phyloP scores from a whole-genome alignment of 768 basidiomycete genomes.

The Sporobolomyces pararoseus region DNA sequence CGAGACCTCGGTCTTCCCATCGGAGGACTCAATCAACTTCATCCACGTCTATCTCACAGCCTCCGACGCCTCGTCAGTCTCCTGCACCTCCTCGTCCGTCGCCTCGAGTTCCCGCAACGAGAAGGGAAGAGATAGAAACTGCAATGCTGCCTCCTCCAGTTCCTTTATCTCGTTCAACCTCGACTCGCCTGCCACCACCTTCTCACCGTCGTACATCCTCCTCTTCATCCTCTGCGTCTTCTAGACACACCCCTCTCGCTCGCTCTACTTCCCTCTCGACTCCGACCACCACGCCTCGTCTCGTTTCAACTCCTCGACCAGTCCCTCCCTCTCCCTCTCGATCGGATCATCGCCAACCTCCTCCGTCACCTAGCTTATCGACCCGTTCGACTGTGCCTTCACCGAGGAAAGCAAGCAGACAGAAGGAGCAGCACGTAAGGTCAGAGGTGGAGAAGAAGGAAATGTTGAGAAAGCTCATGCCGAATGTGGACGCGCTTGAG shows the following conservation, averaged over 20 bases:
- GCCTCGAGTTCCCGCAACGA: not conserved
- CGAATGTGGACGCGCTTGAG: conserved; percentile 41
- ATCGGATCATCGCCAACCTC: not conserved
- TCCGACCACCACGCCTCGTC: not conserved
- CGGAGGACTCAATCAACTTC: conserved; percentile 16
- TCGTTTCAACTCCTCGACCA: not conserved
- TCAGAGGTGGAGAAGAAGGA: conserved; percentile 34
- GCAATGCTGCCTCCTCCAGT: conserved; percentile 7
- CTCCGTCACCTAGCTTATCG: not conserved
- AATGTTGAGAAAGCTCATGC: conserved; percentile 31
- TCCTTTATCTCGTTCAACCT: conserved; percentile 1
- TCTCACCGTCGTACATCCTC: conserved; percentile 5
- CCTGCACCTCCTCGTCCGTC: not conserved
- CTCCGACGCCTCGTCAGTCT: not conserved
- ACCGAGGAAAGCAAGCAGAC: not conserved
- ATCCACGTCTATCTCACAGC: not conserved
- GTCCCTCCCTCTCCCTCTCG: not conserved
- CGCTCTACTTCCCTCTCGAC: not conserved
- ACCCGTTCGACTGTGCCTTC: not conserved
- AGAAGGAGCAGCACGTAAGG: not conserved
- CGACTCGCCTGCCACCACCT: not conserved
- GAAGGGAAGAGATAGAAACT: conserved; percentile 1
- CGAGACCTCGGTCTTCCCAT: conserved; percentile 5
- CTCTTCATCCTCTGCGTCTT: not conserved
- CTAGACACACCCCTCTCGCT: not conserved